phyloP scores from a whole-genome alignment of 352 stramenopile species.

The Peronospora farinosa region DNA sequence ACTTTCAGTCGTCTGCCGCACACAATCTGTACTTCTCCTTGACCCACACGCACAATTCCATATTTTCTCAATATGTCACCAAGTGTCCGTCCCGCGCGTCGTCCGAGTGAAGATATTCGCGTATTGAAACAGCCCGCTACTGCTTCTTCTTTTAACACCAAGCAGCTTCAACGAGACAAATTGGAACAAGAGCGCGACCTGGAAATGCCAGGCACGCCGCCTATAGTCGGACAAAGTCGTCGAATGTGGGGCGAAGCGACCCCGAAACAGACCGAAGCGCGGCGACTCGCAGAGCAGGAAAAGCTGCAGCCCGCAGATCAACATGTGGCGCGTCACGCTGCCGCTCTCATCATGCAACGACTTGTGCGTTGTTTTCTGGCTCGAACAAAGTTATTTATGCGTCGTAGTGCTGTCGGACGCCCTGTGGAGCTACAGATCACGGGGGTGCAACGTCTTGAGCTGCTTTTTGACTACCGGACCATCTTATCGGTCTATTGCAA shows the following conservation, averaged over 20 bases:
- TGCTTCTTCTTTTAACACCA: conserved; percentile 4
- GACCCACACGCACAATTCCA: background rate
- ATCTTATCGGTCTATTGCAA: conserved; percentile 64
- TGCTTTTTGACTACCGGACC: conserved; percentile 77
- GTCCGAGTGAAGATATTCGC: conserved; percentile 9
- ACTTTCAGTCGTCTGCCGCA: too few species aligned
- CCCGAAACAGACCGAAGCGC: conserved; percentile 13
- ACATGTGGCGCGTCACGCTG: conserved; percentile 25
- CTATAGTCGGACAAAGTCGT: conserved; percentile 33
- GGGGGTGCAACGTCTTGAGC: conserved; percentile 41
- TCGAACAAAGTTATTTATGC: conserved; percentile 26
- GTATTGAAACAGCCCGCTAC: conserved; percentile 9
- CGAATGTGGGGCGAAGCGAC: conserved; percentile 29
- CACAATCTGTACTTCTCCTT: background rate
- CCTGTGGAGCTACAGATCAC: conserved; percentile 56
- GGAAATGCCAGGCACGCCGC: conserved; percentile 63
- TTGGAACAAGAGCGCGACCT: conserved; percentile 26
- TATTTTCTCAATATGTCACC: conserved; percentile 14
- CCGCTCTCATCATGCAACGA: conserved; percentile 35
- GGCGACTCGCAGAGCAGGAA: conserved; percentile 21
- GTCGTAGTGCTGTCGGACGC: conserved; percentile 49
- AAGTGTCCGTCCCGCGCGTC: background rate
- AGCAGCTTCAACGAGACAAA: conserved; percentile 14
- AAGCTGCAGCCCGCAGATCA: conserved; percentile 23
- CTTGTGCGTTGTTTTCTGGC: conserved; percentile 36